Evolutionary conservation across 441 rosid species (phyloP).

Genomic region (Hypseocharis bilobata): DNA sequence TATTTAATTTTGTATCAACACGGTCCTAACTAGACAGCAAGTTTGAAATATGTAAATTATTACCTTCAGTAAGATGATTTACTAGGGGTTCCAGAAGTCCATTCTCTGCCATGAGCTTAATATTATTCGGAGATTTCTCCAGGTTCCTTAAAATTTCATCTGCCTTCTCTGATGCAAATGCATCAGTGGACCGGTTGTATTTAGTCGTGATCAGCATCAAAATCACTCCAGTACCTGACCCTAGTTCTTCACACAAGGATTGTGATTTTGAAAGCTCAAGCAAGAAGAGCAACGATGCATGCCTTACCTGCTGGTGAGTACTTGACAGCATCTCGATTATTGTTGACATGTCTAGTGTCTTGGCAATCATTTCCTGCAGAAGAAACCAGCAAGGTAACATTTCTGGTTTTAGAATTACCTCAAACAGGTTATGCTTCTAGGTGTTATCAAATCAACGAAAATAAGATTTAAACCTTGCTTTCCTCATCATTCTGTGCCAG

Average conservation of each 20-base stretch:
- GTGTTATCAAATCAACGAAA: neutral
- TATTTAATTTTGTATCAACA: conserved; percentile 4
- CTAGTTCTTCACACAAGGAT: conserved; percentile 42
- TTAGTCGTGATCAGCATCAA: conserved; percentile 60
- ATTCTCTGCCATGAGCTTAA: conserved; percentile 80
- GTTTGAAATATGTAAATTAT: neutral
- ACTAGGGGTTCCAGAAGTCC: conserved; percentile 74
- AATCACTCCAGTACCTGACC: conserved; percentile 55
- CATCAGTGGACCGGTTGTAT: conserved; percentile 42
- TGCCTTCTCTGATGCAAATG: conserved; percentile 50
- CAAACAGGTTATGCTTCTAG: neutral
- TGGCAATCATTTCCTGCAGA: conserved; percentile 56
- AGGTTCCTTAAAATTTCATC: conserved; percentile 54
- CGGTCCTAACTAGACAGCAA: conserved; percentile 1
- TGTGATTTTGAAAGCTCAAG: conserved; percentile 59
- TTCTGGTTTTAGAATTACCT: no score
- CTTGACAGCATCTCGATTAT: conserved; percentile 53
- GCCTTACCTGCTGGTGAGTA: conserved; percentile 45
- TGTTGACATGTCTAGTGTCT: conserved; percentile 36
- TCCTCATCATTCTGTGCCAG: conserved; percentile 49
- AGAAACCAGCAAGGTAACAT: conserved; percentile 4
- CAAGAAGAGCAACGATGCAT: conserved; percentile 46
- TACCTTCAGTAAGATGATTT: conserved; percentile 61
- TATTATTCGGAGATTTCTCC: conserved; percentile 43
- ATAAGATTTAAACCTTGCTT: conserved; percentile 43